Evolutionary conservation across 768 basidiomycete genomes (phyloP).

Genomic region (Sporobolomyces pararoseus): DNA sequence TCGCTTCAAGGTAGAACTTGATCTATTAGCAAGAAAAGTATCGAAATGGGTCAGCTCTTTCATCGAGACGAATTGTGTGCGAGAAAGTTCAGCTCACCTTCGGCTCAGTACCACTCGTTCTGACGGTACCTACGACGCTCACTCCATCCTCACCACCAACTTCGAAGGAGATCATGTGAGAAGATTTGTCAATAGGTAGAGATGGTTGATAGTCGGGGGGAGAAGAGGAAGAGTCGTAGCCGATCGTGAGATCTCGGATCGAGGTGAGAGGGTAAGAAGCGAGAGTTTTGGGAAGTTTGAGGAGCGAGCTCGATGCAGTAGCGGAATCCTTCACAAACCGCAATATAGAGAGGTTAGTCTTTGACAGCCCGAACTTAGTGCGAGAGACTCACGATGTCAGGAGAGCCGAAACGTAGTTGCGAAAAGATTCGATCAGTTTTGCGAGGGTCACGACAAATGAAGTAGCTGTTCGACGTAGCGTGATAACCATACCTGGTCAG

Average conservation of each 20-base stretch:
- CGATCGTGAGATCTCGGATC: slow-evolving; percentile 70
- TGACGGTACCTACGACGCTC: slow-evolving; percentile 64
- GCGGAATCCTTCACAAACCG: not conserved
- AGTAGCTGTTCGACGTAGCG: slow-evolving; percentile 49
- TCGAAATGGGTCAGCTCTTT: not conserved
- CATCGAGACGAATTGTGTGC: not conserved
- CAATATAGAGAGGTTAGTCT: not conserved
- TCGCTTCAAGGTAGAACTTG: slow-evolving; percentile 84
- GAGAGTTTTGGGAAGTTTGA: slow-evolving; percentile 47
- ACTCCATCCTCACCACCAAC: slow-evolving; percentile 52
- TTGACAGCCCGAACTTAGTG: not conserved
- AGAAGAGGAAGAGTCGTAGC: slow-evolving; percentile 62
- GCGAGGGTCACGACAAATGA: slow-evolving; percentile 60
- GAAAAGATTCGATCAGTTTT: slow-evolving; percentile 67
- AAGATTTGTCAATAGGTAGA: slow-evolving; percentile 45
- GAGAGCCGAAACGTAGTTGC: slow-evolving; percentile 60
- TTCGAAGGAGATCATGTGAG: slow-evolving; percentile 81
- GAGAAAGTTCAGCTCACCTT: slow-evolving; percentile 56
- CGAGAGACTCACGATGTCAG: slow-evolving; percentile 48
- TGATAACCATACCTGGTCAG: slow-evolving; percentile 69
- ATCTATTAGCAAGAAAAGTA: no score
- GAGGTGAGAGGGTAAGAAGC: slow-evolving; percentile 61
- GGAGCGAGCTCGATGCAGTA: not conserved
- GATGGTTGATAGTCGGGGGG: slow-evolving; percentile 63
- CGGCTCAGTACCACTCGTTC: slow-evolving; percentile 86